Base-by-base conservation (phyloP, 768 basidiomycete genomes). In the Amanita muscaria region DNA sequence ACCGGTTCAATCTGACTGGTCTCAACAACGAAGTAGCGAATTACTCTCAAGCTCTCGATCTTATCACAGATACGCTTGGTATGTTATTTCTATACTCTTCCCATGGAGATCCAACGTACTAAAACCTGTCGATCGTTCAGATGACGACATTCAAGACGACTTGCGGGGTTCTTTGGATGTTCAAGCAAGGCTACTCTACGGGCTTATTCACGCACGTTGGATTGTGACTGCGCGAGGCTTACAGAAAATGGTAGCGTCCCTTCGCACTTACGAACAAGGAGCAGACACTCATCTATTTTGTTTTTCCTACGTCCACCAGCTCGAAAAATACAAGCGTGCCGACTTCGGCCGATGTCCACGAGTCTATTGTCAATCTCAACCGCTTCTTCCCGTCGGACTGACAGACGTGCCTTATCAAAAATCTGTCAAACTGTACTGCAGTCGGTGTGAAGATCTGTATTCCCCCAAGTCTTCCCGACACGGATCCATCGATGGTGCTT, bases 261-360 rank as follows among this genome's bases (percentile, higher is more conserved):
- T 5, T 15, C 37, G 32, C 3, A 6, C 11, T 14, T 3, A 2
- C 29, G n/a, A n/a, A n/a, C n/a, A n/a, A n/a, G n/a, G n/a, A n/a
- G n/a, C n/a, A n/a, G n/a, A n/a, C n/a, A n/a, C n/a, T n/a, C n/a
- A n/a, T n/a, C n/a, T n/a, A n/a, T n/a, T n/a, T n/a, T n/a, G n/a
- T n/a, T n/a, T n/a, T n/a, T n/a, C n/a, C n/a, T n/a, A n/a, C n/a
- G n/a, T n/a, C 40, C 25, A 10, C 19, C 53, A 88, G 87, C 76
- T 97, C 46, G 92, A 97, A 54, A 99, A 99, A 67, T 97, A 94
- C 73, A 96, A 93, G 64, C 86, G 89, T 52, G 92, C 89, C 44
- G 96, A 99, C 62, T 99, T 99, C 56, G 94, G 96, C 21, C 87
- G 96, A 37, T 99, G 96, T 65, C 96, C 96, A 3, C 88, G 96